phyloP scores from a whole-genome alignment of 1,284 basidiomycete species.

The Pterulicium gracile region DNA sequence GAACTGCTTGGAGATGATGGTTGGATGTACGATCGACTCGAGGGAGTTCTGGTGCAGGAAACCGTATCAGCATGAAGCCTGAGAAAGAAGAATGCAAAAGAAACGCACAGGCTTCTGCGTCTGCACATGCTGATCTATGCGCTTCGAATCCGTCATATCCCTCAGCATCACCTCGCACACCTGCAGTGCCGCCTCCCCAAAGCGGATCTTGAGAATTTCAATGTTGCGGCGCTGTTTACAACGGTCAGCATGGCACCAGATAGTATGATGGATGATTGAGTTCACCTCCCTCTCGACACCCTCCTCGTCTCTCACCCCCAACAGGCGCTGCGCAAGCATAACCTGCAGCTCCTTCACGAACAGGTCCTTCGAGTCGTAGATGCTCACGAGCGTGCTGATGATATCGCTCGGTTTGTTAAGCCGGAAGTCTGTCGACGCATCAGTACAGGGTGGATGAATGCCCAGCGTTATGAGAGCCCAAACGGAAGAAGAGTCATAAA shows the following conservation, averaged over 20 bases:
- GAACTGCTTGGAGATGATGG: conserved; percentile 86
- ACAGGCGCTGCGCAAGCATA: conserved; percentile 72
- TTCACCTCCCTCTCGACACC: conserved; percentile 62
- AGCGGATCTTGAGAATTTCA: conserved; percentile 87
- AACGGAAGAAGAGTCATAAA: conserved; percentile 3
- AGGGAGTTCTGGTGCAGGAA: neutral
- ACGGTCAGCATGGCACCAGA: conserved; percentile 2
- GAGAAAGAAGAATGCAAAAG: conserved; percentile 4
- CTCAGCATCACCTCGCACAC: conserved; percentile 95
- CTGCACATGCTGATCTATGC: conserved; percentile 79
- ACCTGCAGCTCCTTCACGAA: conserved; percentile 92
- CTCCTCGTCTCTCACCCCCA: conserved; percentile 72
- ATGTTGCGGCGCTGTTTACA: conserved; percentile 69
- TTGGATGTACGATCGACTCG: conserved; percentile 70
- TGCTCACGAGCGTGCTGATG: conserved; percentile 89
- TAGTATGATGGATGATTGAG: conserved; percentile 2
- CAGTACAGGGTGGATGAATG: neutral
- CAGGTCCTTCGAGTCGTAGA: conserved; percentile 89
- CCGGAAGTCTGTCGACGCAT: conserved; percentile 82
- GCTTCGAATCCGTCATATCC: conserved; percentile 88
- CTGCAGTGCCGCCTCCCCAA: conserved; percentile 83
- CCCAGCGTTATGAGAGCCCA: conserved; percentile 4
- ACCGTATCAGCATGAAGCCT: neutral
- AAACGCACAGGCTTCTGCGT: conserved; percentile 49
- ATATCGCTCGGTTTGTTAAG: conserved; percentile 83